Conservation (phyloP, 805 yeast genomes). For the Candida stauntonica region DNA sequence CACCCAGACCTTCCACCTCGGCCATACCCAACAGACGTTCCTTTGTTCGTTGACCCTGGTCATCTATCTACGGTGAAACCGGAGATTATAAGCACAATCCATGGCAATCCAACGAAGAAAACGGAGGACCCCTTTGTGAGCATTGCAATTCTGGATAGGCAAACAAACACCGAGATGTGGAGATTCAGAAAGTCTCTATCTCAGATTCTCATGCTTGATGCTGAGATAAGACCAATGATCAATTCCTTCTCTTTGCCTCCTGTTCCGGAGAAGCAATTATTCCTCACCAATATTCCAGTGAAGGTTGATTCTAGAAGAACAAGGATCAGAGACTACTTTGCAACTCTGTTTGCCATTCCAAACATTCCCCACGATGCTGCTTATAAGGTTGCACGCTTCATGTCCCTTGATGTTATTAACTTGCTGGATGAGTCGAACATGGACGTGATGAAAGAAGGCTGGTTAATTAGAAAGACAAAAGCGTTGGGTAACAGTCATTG, state of each 20-base stretch:
- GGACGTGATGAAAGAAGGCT: slow-evolving; percentile 61
- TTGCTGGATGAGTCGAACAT: slow-evolving; percentile 47
- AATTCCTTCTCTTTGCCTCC: slow-evolving; percentile 47
- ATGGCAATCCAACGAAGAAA: slow-evolving; percentile 36
- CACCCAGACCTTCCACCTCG: slow-evolving; percentile 1
- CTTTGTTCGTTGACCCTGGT: slow-evolving; percentile 54
- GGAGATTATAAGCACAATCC: slow-evolving; percentile 45
- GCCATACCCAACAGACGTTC: slow-evolving; percentile 33
- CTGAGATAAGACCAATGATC: slow-evolving; percentile 48
- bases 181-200: slow-evolving; percentile 59
- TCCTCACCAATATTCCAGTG: slow-evolving; percentile 53
- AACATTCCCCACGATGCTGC: slow-evolving; percentile 51
- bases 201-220: slow-evolving; percentile 60
- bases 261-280: slow-evolving; percentile 61
- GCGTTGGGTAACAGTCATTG: slow-evolving; percentile 55
- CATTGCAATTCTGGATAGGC: slow-evolving; percentile 60
- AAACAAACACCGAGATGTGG: slow-evolving; percentile 66
- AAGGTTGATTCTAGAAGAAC: slow-evolving; percentile 60
- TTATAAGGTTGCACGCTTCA: slow-evolving; percentile 53
- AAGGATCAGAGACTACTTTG: slow-evolving; percentile 55
- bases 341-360: slow-evolving; percentile 51
- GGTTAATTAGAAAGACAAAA: slow-evolving; percentile 57
- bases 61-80: slow-evolving; percentile 50
- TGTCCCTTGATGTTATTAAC: slow-evolving; percentile 63
- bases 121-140: slow-evolving; percentile 57